Evolutionary conservation across 345 rosid species (phyloP), one percentile per base, ranked within the genome.

Genomic region (Eucalyptus paniculata): DNA sequence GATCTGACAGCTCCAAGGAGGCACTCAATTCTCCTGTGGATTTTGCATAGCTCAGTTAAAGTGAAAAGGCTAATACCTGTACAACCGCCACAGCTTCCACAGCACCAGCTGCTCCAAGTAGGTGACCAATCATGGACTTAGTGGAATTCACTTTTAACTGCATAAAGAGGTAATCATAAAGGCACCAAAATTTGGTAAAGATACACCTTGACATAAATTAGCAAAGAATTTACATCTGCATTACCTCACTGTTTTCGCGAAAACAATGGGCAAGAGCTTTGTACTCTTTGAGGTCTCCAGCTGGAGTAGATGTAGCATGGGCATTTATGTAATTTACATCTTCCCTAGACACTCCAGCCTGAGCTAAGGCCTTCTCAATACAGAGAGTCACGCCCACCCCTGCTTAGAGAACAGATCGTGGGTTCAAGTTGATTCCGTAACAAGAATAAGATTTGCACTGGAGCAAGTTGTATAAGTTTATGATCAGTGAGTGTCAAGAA

Each of bases 291-390:
- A 92, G 90, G 87, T 95, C 95, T 69, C 95, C 95, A 62, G 93
- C 89, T 60, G 90, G 93, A 60, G 96, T 92, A 18, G 96, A 95
- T 26, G 95, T 92, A 86, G 95, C 96, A 91, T 95, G 95, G 18
- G 96, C 96, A 90, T 95, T 95, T 90, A 95, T 92, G 90, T 95
- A 95, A 50, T 95, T 95, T 24, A 95, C 93, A 65, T 95, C 95
- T 92, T 95, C 95, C 83, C 89, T 92, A 21, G 94, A 87, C 53
- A 94, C 92, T 44, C 93, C 94, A n/a, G 94, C 83, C 87, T 88
- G 92, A 42, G 92, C 91, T 81, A 95, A 92, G 86, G 95, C 96
- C 88, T 91, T 94, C 88, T 95, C 94, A 86, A 94, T 91, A 92
- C 95, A 94, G 40, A 94, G 92, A 90, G 89, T 89, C 50, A 93